A percentile compares a stretch with the other conserved stretches of the same genome.
Conservation (phyloP, 768 basidiomycete species). For the Panus rudis region DNA sequence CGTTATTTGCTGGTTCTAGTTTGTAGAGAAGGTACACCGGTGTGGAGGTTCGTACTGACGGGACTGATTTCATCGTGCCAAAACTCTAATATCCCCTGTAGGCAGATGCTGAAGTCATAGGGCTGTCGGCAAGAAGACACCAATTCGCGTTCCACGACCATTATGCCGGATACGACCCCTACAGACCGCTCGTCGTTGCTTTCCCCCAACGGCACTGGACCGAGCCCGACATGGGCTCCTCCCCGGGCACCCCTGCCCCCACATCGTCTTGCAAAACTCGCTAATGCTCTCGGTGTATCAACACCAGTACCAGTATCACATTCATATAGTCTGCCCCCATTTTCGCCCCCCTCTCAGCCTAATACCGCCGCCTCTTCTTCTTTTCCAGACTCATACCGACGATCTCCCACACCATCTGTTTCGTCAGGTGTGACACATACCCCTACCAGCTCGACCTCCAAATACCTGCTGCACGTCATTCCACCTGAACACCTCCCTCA, state of each 20-base stretch:
- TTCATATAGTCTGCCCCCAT: constrained; percentile 8
- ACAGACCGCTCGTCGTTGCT: constrained; percentile 12
- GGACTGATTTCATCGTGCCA: no score
- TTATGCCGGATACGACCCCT: constrained; percentile 18
- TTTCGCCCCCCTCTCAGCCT: constrained; percentile 13
- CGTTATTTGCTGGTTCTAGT: no score
- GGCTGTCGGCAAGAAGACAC: not conserved
- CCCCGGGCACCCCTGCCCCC: constrained; percentile 71
- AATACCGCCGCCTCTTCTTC: constrained; percentile 13
- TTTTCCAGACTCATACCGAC: constrained; percentile 43
- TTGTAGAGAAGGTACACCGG: no score
- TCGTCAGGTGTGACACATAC: constrained; percentile 30
- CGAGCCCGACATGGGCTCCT: constrained; percentile 42
- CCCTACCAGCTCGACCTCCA: constrained; percentile 42
- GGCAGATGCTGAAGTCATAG: constrained; percentile 5
- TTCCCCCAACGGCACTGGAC: constrained; percentile 11
- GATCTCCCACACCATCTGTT: constrained; percentile 31
- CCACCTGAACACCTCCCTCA: constrained; percentile 72
- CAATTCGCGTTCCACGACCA: constrained; percentile 13
- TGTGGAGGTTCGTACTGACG: no score
- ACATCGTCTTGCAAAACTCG: constrained; percentile 71
- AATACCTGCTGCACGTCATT: constrained; percentile 76
- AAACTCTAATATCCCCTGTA: not conserved
- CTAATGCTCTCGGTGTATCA: constrained; percentile 79
- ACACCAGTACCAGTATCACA: constrained; percentile 52